Evolutionary conservation across 2,329 filamentous ascomycete species (phyloP), one percentile per base, ranked within the genome.

Genomic region (Colletotrichum shisoi): DNA sequence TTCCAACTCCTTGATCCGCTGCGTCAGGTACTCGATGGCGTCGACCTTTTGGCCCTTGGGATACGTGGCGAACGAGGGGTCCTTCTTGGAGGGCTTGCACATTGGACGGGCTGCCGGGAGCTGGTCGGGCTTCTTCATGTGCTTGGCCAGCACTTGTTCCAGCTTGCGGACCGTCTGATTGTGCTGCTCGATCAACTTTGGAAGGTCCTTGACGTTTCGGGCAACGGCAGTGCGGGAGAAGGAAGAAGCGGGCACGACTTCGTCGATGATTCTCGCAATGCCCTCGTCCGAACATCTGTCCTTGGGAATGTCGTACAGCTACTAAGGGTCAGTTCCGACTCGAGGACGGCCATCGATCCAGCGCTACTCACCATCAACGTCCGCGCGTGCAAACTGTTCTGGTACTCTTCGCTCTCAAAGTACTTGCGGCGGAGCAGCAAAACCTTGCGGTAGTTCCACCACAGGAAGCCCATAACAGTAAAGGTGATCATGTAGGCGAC

Each of bases 21-120:
- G 86, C 0, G 93, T 96, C 61, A 96, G 83, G 74, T 97, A 98
- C 70, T 97, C 92, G 73, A 99, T 98, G 19, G 95, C 93, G 75
- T 99, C 95, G 4, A 98, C 86, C 75, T 93, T 94, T 71, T 91
- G 87, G 15, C 87, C 87, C 40, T 85, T 86, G 27, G 89, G 83
- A 71, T 89, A 89, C 1, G 85, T 87, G 52, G 77, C 79, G 71
- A 87, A 89, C 0, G 87, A 85, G 63, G 87, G 88, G 73, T 97
- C 92, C 70, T 90, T 91, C 76, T 93, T 94, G 13, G 91, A 91
- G 0, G 92, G 91, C 51, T 86, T 88, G 81, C 94, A 96, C 56
- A 86, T 84, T 1, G 95, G 95, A 40, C 95, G 87, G 21, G 86
- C 87, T 0, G 90, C 73, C 0, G 95, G 95, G 0, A 98, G 83